Evolutionary conservation across 139 green algal genomes (phyloP).

Genomic region (Picocystis salinarum): DNA sequence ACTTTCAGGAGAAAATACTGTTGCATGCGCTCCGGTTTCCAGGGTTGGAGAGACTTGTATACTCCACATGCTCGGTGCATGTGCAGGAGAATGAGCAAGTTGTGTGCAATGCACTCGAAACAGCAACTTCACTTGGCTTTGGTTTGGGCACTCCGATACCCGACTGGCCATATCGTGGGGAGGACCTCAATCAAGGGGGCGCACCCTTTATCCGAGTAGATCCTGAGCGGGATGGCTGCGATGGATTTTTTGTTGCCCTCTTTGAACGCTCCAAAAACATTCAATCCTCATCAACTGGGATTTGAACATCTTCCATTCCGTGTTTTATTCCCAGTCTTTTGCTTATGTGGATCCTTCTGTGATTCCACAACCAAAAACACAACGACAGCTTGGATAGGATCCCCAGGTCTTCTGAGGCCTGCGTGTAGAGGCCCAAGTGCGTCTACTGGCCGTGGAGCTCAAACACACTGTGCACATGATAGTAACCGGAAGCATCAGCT

Average conservation of each 20-base stretch:
- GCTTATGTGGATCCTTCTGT: no score
- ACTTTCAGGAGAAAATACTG: constrained; percentile 44
- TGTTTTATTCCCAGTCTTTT: no score
- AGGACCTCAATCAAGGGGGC: constrained; percentile 15
- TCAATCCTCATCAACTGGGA: no score
- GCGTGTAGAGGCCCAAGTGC: no score
- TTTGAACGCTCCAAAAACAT: no score
- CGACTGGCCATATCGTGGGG: constrained; percentile 43
- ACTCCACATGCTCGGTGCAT: constrained; percentile 83
- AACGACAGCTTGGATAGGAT: no score
- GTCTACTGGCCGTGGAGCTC: no score
- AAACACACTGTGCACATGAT: no score
- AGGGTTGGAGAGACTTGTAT: constrained; percentile 50
- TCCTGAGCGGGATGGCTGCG: constrained; percentile 44
- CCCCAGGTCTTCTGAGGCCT: no score
- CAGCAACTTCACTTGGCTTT: constrained; percentile 34
- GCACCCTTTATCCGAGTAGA: constrained; percentile 18
- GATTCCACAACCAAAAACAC: no score
- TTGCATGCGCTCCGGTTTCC: constrained; percentile 69
- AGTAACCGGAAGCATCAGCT: no score
- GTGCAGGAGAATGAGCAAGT: constrained; percentile 71
- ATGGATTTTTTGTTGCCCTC: constrained; percentile 82
- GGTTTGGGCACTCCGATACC: constrained; percentile 38
- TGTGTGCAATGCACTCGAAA: constrained; percentile 50
- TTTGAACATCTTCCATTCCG: no score